Base-by-base conservation (phyloP, 2,329 filamentous ascomycete genomes). In the Aspergillus calidoustus region DNA sequence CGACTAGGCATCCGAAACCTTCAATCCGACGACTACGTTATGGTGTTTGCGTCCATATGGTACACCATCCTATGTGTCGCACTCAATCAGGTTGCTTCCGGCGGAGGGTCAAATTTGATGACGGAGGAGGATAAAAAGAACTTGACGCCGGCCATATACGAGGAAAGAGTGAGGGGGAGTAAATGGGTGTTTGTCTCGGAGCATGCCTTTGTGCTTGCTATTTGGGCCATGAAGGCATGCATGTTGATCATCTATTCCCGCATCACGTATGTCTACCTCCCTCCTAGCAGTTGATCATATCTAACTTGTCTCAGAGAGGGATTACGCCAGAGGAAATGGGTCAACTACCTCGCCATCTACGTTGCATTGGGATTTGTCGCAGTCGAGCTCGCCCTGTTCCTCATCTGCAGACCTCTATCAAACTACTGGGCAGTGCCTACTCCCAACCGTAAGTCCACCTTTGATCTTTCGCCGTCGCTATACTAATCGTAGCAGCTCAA, bases 121-220 rank as follows among this genome's bases (percentile, higher is more conserved):
- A 77, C 83, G 19, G 79, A 82, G 0, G 74, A 80, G 17, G 77
- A 86, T 30, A 72, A 75, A 0, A 68, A 73, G 0, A 63, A 71
- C 3, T 74, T 88, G 52, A 86, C 85, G 0, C 77, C 81, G 0
- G 64, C 76, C 0, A 79, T 78, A 41, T 79, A 82, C 51, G 67
- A 64, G 3, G 74, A 79, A 34, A 77, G 85, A 53, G 71, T 77
- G 0, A 76, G 72, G 43, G 87, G 87, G 11, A 87, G 85, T 50
- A 89, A 89, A 78, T 83, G 86, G 77, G 86, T 88, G 0, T 78
- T 88, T 43, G 82, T 87, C 8, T 83, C 85, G 3, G 87, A 89
- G 66, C 80, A 88, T 73, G 82, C 84, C 68, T 89, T 90, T 77
- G 77, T 88, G 19, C 77, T 86, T n/a, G 72, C 74, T 4, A 71